Evolutionary conservation across 768 basidiomycete genomes (phyloP).

Genomic region (Rhizopogon vulgaris): DNA sequence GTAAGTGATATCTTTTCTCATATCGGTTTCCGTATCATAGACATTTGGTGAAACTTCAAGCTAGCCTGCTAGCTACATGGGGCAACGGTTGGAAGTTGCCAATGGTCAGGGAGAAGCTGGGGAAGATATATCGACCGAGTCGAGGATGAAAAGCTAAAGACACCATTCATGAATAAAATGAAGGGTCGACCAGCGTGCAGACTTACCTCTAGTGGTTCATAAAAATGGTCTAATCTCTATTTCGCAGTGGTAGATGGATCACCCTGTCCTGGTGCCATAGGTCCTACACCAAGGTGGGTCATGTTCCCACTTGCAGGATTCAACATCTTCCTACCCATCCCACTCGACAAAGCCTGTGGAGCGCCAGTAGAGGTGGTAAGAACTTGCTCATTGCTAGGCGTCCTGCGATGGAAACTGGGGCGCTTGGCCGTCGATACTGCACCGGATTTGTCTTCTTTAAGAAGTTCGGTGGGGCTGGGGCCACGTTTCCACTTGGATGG

Average conservation of each 20-base stretch:
- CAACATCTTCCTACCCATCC: slow-evolving; percentile 6
- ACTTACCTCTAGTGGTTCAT: slow-evolving; percentile 9
- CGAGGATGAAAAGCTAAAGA: slow-evolving; percentile 1
- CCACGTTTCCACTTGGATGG: slow-evolving; percentile 54
- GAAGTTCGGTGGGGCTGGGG: slow-evolving; percentile 66
- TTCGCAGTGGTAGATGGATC: slow-evolving; percentile 5
- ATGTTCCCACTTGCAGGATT: not conserved
- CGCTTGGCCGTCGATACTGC: slow-evolving; percentile 54
- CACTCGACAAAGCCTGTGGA: slow-evolving; percentile 7
- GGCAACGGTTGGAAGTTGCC: not conserved
- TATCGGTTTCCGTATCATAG: not conserved
- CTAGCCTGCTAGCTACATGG: not conserved
- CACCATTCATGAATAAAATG: slow-evolving; percentile 7
- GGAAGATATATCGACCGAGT: not conserved
- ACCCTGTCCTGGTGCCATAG: slow-evolving; percentile 7
- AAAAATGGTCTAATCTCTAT: slow-evolving; percentile 7
- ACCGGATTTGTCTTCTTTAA: slow-evolving; percentile 54
- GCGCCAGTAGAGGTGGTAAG: slow-evolving; percentile 4
- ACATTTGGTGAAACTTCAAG: slow-evolving; percentile 1
- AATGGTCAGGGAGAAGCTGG: not conserved
- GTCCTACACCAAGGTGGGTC: slow-evolving; percentile 3
- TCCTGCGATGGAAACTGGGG: slow-evolving; percentile 56
- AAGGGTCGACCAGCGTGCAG: not conserved
- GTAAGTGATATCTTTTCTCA: slow-evolving; percentile 9
- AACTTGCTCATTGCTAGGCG: slow-evolving; percentile 6